Evolutionary conservation across 768 basidiomycete species (phyloP).

Genomic region (Mycena alexandri): DNA sequence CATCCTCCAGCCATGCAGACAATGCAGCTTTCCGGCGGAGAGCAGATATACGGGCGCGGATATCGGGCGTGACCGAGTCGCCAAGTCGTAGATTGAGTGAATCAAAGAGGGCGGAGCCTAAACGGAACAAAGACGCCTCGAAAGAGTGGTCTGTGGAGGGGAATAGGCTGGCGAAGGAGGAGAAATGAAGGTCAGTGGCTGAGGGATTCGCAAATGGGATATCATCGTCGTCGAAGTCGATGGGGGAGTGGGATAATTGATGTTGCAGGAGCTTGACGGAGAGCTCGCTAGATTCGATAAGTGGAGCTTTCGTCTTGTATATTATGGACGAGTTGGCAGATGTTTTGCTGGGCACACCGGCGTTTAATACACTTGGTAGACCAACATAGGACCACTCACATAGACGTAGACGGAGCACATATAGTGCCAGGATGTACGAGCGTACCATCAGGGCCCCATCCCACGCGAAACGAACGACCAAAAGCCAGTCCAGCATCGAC

Average conservation of each 20-base stretch:
- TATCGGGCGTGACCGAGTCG: slow-evolving; percentile 66
- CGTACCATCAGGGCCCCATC: slow-evolving; percentile 88
- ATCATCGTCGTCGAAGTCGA: slow-evolving; percentile 76
- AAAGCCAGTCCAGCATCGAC: slow-evolving; percentile 88
- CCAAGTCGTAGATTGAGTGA: slow-evolving; percentile 75
- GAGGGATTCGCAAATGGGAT: slow-evolving; percentile 79
- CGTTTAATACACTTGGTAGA: background rate
- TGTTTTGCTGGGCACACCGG: slow-evolving; percentile 53
- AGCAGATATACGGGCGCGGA: slow-evolving; percentile 69
- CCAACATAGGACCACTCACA: slow-evolving; percentile 57
- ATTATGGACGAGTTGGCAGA: slow-evolving; percentile 76
- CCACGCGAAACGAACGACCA: slow-evolving; percentile 89
- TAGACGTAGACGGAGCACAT: slow-evolving; percentile 65
- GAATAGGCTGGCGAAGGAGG: slow-evolving; percentile 81
- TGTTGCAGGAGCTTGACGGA: slow-evolving; percentile 79
- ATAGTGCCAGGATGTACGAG: slow-evolving; percentile 84
- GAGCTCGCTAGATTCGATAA: slow-evolving; percentile 52
- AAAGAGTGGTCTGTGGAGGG: slow-evolving; percentile 76
- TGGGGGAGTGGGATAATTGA: slow-evolving; percentile 80
- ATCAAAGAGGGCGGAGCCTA: slow-evolving; percentile 92
- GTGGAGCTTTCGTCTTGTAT: slow-evolving; percentile 61
- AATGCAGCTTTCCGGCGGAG: slow-evolving; percentile 84
- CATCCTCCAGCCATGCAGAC: slow-evolving; percentile 86
- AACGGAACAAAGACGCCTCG: slow-evolving; percentile 87
- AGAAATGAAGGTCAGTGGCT: slow-evolving; percentile 73